Evolutionary conservation across 2,329 filamentous ascomycete genomes (phyloP).

Genomic region (Hawksworthiomyces lignivorus): DNA sequence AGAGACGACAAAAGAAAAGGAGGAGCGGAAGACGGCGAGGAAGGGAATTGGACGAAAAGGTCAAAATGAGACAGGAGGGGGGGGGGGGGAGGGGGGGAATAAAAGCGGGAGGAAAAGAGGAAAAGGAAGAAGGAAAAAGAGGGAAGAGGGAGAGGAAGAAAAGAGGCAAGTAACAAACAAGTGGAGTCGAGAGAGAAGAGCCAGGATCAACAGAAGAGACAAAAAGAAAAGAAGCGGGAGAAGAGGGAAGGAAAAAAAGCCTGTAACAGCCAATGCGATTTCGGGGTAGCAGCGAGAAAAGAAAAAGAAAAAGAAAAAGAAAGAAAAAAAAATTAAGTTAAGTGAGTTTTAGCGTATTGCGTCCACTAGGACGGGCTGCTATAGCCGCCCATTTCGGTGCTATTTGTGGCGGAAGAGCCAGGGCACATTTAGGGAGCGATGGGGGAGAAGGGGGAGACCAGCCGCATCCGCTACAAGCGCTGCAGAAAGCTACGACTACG

Average conservation of each 20-base stretch:
- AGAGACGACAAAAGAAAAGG: neutral
- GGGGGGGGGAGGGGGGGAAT: too few relatives aligned
- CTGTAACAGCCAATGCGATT: neutral
- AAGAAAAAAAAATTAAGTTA: neutral
- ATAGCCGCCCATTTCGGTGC: too few relatives aligned
- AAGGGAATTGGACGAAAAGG: neutral
- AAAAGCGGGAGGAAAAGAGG: neutral
- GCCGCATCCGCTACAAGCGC: conserved; percentile 3
- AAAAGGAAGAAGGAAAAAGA: neutral
- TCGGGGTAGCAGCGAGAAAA: neutral
- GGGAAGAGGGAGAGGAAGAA: neutral
- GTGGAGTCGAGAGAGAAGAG: neutral
- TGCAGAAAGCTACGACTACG: neutral
- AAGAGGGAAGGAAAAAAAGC: neutral
- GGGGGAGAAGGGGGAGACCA: neutral
- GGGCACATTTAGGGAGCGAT: neutral
- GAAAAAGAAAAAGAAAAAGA: neutral
- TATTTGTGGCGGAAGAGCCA: conserved; percentile 3
- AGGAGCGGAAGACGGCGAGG: neutral
- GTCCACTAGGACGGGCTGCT: too few relatives aligned
- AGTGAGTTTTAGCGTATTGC: too few relatives aligned
- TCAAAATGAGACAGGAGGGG: neutral
- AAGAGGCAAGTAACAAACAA: neutral
- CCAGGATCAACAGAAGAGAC: conserved; percentile 2
- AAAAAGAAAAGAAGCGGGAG: conserved; percentile 2